Evolutionary conservation across 2,329 filamentous ascomycete genomes (phyloP).

Genomic region (Ophidiomyces ophidiicola): DNA sequence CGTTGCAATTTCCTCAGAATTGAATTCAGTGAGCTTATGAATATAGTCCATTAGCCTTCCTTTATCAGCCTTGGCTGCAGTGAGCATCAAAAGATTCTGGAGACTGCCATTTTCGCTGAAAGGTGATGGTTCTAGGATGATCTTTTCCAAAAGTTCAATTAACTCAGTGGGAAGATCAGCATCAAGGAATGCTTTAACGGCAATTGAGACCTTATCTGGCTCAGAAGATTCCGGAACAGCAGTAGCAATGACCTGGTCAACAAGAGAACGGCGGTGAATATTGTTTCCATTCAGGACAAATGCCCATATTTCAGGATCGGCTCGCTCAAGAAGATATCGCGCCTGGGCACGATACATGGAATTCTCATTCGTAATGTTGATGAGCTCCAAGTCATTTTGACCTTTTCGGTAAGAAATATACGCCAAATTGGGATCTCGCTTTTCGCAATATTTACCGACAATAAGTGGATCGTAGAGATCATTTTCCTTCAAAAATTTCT

Average conservation of each 20-base stretch:
- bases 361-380: conserved; percentile 98
- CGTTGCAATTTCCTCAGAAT: conserved; percentile 79
- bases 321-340: conserved; percentile 81
- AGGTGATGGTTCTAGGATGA: conserved; percentile 95
- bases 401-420: conserved; percentile 95
- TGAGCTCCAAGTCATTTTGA: conserved; percentile 91
- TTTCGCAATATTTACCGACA: conserved; percentile 97
- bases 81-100: conserved; percentile 92
- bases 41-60: conserved; percentile 92
- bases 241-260: conserved; percentile 92
- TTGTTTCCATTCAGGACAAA: conserved; percentile 96
- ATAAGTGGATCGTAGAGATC: conserved; percentile 85
- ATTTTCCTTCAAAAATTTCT: conserved; percentile 95
- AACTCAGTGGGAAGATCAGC: conserved; percentile 86
- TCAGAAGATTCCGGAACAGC: conserved; percentile 88
- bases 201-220: conserved; percentile 86
- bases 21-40: conserved; percentile 77
- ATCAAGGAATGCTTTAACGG: conserved; percentile 83
- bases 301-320: conserved; percentile 80
- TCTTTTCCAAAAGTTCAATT: conserved; percentile 97
- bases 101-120: conserved; percentile 96
- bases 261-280: conserved; percentile 78
- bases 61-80: conserved; percentile 93
- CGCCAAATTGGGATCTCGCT: conserved; percentile 89
- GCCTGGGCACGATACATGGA: conserved; percentile 99